Evolutionary conservation across 83 land plant genomes (phyloP).

Genomic region (Picea abies): DNA sequence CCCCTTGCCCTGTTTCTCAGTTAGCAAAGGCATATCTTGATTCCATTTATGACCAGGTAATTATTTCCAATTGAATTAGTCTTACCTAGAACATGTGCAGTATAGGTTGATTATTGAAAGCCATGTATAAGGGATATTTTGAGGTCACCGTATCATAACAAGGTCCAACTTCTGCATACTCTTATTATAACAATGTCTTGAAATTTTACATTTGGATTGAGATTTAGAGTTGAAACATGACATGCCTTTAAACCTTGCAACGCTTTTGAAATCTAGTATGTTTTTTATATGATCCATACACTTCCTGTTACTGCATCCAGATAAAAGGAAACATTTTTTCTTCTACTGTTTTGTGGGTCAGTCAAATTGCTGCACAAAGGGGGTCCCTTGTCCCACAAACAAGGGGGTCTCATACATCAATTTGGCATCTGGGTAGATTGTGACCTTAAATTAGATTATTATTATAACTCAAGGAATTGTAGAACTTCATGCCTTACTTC

Average conservation of each 20-base stretch:
- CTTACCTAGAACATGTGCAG: background rate
- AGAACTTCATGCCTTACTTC: background rate
- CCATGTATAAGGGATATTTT: background rate
- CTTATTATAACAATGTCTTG: background rate
- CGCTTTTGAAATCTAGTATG: background rate
- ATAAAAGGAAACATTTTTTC: background rate
- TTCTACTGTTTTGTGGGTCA: background rate
- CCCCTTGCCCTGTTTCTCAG: conserved; percentile 83
- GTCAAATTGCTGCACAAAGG: too few species aligned
- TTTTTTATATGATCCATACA: background rate
- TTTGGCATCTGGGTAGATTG: too few species aligned
- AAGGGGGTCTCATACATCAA: too few species aligned
- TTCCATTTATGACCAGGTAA: conserved; percentile 91
- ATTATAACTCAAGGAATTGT: background rate
- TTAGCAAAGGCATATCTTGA: conserved; percentile 94
- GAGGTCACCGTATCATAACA: background rate
- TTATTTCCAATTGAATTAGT: background rate
- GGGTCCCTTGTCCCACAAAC: too few species aligned
- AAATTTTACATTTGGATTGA: background rate
- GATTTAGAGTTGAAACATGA: background rate
- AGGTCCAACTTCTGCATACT: background rate
- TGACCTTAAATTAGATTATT: too few species aligned
- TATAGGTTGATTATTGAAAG: background rate
- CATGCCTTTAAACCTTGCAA: background rate
- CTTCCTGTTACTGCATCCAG: background rate